Base-by-base conservation (phyloP, 768 basidiomycete genomes). In the Lactifluus volemus region DNA sequence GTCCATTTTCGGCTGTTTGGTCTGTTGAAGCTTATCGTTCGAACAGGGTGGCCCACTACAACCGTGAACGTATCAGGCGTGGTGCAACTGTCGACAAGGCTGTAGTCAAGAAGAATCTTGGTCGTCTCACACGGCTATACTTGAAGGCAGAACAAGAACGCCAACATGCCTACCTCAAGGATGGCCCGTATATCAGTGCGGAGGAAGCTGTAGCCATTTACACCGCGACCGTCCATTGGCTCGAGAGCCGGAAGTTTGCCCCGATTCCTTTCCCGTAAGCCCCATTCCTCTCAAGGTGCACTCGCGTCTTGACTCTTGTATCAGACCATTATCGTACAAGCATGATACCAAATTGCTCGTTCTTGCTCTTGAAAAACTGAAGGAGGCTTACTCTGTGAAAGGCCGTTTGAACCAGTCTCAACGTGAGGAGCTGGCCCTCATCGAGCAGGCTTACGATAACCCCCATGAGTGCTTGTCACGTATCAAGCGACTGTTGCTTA, bases 141-240 rank as follows among this genome's bases (percentile, higher is more conserved):
- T 80, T 98, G 68, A 99, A 99, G 76, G 96, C 97, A 29, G 97
- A 99, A 75, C 97, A 99, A 71, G 97, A 99, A 76, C 80, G 97
- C 63, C 97, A 98, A 73, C 96, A 99, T 68, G 95, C 89, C 3
- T 99, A 99, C 72, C 84, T 99, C 65, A 98, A 99, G 78, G 97
- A 99, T 73, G 97, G 97, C 53, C 97, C 97, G 6, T 98, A 99
- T 71, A 94, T 99, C 74, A 96, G 92, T 67, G 94, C 96, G 12
- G 97, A 98, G 72, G 97, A 98, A 71, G 97, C 96, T 55, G 96
- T 98, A 21, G 97, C 97, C 3, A 94, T 98, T 70, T 99, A 98
- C 74, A 96, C 96, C 0, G 92, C 95, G 10, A 98, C 96, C 0
- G 96, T 98, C 2, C 96, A 99, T 74, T 99, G 97, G 97, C 79